Evolutionary conservation across 139 green algal species (phyloP).

Genomic region (Asterochloris sp.): DNA sequence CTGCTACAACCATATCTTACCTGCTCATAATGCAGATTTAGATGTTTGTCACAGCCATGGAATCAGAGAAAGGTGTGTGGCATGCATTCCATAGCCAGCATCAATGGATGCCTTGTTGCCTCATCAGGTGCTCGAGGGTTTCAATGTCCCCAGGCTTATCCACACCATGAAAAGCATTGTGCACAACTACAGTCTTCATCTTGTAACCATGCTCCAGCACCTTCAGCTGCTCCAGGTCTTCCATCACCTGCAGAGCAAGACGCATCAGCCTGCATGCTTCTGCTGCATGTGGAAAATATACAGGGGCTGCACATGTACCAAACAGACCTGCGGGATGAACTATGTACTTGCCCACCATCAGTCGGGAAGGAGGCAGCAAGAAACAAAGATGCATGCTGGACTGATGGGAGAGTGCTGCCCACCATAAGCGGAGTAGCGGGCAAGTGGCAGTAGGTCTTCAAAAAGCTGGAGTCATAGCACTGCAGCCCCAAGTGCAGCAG

Average conservation of each 20-base stretch:
- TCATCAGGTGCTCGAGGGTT: no score
- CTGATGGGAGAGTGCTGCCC: neutral
- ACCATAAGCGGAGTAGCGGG: slow-evolving; percentile 48
- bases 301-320: neutral
- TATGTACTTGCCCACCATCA: neutral
- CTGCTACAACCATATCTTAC: no score
- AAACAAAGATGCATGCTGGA: neutral
- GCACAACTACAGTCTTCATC: slow-evolving; percentile 67
- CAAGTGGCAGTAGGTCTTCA: slow-evolving; percentile 51
- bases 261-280: neutral
- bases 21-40: no score
- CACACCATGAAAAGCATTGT: slow-evolving; percentile 66
- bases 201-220: slow-evolving; percentile 72
- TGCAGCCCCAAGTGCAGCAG: slow-evolving; percentile 66
- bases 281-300: neutral
- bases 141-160: slow-evolving; percentile 62
- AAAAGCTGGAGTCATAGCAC: slow-evolving; percentile 61
- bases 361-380: neutral
- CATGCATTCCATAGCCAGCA: no score
- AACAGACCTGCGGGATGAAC: neutral
- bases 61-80: no score
- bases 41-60: no score
- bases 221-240: slow-evolving; percentile 79
- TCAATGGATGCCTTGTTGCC: no score
- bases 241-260: slow-evolving; percentile 48